phyloP scores from a whole-genome alignment of 2,329 filamentous ascomycete genomes.

The Neofusicoccum kwambonambiense region DNA sequence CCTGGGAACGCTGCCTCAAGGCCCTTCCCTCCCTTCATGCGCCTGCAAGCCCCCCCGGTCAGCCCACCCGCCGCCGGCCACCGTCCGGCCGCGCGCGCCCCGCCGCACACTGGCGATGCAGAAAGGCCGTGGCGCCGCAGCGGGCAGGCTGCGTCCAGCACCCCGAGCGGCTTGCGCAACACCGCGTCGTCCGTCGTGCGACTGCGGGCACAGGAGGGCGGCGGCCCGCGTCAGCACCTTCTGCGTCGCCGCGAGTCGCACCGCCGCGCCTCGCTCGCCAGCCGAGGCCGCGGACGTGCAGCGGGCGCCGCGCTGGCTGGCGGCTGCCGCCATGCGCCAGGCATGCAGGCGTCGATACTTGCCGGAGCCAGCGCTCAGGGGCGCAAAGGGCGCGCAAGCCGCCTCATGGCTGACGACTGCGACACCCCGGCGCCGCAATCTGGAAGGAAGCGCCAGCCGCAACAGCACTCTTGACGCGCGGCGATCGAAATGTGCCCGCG shows the following conservation, averaged over 20 bases:
- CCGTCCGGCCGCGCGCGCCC: not conserved
- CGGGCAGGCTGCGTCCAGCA: not conserved
- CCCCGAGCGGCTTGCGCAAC: not conserved
- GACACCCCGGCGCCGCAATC: not conserved
- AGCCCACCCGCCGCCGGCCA: not conserved
- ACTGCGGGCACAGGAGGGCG: not conserved
- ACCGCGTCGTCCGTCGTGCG: not conserved
- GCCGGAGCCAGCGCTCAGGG: conserved; percentile 7
- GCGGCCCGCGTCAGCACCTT: not conserved
- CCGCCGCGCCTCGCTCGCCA: not conserved
- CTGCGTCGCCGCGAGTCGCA: too few species aligned
- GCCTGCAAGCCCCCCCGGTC: not conserved
- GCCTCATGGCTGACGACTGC: conserved; percentile 14
- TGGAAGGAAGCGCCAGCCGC: not conserved
- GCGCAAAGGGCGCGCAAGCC: not conserved
- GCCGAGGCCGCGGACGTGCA: not conserved
- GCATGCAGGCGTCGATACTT: conserved; percentile 8
- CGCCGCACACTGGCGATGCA: not conserved
- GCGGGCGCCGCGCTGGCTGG: too few species aligned
- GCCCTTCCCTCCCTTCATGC: conserved; percentile 2
- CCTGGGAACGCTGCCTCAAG: not conserved
- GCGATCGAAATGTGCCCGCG: conserved; percentile 12
- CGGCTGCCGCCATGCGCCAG: not conserved
- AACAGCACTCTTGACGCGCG: conserved; percentile 10
- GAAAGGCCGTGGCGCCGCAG: not conserved